Base-by-base conservation (phyloP, 1,139 yeast genomes). In the Geotrichum histeridarum region DNA sequence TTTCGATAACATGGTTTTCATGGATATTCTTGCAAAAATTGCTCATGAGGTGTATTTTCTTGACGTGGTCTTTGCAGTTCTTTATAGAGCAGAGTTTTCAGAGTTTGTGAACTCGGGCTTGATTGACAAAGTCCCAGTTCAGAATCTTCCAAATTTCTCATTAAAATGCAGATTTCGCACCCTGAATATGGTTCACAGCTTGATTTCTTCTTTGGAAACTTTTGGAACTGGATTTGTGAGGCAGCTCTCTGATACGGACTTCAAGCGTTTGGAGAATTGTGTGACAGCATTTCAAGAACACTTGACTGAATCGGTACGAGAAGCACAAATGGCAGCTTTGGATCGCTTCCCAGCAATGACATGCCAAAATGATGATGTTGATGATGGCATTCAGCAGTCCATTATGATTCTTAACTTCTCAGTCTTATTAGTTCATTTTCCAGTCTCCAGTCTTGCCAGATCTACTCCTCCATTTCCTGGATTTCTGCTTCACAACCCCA, bases 301-400 rank as follows among this genome's bases (percentile, higher is more conserved):
- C 17, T 35, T 55, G 9, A 36, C 51, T 6, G 51, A 42, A 22
- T 22, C 27, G 5, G 27, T 22, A 22, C 3, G 27, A 4, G 42
- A 7, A 8, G n/a, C 11, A 38, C 33, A 8, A 30, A 22, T n/a
- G 41, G 41, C 17, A 39, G 38, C 5, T 11, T 32, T 5, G 17
- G 30, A 15, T 36, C 15, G 30, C 22, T 17, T 39, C 42, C 9
- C 17, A 8, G 12, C 42, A 12, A 5, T 8, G 3, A 12, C 8
- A 17, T 39, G 18, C 39, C 30, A 30, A 15, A 8, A 42, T 15
- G 58, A 52, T 2, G 17, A n/a, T 17, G 43, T 55, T 4, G 48
- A 55, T 27, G 56, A 55, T 33, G 58, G 58, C 8, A 50, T 55
- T 22, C 56, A 55, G 12, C 58, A 55, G 35, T 47, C 56, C 9